Conservation (phyloP, 2,329 filamentous ascomycete genomes). For the Ustulina deusta region DNA sequence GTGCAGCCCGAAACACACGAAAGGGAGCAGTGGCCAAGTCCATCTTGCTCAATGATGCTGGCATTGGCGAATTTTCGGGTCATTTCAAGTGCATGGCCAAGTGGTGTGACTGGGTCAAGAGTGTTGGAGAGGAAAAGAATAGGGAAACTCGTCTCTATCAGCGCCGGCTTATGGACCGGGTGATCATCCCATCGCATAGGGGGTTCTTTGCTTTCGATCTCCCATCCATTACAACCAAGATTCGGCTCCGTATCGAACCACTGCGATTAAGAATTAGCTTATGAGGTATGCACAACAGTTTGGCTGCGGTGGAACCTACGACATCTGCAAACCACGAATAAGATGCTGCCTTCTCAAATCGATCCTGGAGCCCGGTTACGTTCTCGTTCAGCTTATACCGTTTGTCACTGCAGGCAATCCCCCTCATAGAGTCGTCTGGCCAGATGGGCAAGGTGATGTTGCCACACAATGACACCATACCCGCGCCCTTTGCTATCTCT, state of each 20-base stretch:
- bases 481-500: conserved; percentile 19
- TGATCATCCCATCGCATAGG: conserved; percentile 51
- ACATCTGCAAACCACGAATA: conserved; percentile 54
- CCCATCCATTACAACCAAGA: conserved; percentile 53
- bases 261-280: conserved; percentile 37
- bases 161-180: conserved; percentile 47
- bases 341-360: conserved; percentile 49
- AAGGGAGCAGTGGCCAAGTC: conserved; percentile 54
- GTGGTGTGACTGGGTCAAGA: conserved; percentile 70
- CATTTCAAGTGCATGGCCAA: conserved; percentile 59
- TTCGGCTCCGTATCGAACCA: conserved; percentile 51
- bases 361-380: conserved; percentile 44
- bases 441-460: conserved; percentile 43
- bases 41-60: conserved; percentile 54
- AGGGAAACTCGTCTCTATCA: conserved; percentile 62
- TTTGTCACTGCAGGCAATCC: conserved; percentile 54
- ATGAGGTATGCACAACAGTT: neutral
- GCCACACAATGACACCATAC: conserved; percentile 41
- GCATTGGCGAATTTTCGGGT: conserved; percentile 53
- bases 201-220: conserved; percentile 50
- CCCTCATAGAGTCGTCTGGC: conserved; percentile 48
- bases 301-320: conserved; percentile 42
- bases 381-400: conserved; percentile 51
- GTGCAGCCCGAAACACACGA: conserved; percentile 54
- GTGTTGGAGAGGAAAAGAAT: conserved; percentile 69